A percentile compares a stretch with the other conserved stretches of the same genome.
Conservation (phyloP, 371 early-diverging fungal genomes). For the Coemansia linderi region DNA sequence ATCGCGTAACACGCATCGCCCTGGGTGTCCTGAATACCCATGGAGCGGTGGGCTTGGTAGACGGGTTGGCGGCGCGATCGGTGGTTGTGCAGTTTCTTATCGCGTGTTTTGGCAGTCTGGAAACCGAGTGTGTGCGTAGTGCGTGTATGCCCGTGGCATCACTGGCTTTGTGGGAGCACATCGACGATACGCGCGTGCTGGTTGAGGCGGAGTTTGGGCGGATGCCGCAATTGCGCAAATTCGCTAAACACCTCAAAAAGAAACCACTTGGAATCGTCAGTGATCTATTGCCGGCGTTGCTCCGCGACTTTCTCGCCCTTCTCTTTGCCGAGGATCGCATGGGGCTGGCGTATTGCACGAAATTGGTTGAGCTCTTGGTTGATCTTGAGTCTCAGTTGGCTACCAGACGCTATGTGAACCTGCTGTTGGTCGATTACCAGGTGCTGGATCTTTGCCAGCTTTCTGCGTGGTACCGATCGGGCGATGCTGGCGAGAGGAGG, state of each 20-base stretch:
- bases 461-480: constrained; percentile 55
- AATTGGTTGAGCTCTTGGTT: constrained; percentile 81
- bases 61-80: constrained; percentile 55
- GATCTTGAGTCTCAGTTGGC: constrained; percentile 86
- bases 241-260: constrained; percentile 67
- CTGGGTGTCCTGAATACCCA: neutral
- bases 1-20: constrained; percentile 3
- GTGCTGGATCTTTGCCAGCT: constrained; percentile 64
- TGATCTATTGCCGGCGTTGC: constrained; percentile 24
- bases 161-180: constrained; percentile 72
- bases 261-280: constrained; percentile 42
- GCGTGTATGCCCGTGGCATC: constrained; percentile 76
- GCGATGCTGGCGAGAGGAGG: constrained; percentile 29
- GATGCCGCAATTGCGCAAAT: constrained; percentile 64
- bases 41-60: constrained; percentile 53
- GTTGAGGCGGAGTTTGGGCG: constrained; percentile 61
- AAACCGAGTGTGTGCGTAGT: constrained; percentile 68
- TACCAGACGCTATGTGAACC: constrained; percentile 85
- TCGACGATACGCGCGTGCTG: constrained; percentile 55
- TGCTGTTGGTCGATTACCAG: constrained; percentile 79
- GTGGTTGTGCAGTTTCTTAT: constrained; percentile 70
- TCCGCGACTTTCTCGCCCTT: constrained; percentile 12
- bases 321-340: neutral
- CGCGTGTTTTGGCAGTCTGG: constrained; percentile 79
- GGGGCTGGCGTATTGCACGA: constrained; percentile 63